phyloP scores from a whole-genome alignment of 768 basidiomycete genomes.

The Russula brevipes region DNA sequence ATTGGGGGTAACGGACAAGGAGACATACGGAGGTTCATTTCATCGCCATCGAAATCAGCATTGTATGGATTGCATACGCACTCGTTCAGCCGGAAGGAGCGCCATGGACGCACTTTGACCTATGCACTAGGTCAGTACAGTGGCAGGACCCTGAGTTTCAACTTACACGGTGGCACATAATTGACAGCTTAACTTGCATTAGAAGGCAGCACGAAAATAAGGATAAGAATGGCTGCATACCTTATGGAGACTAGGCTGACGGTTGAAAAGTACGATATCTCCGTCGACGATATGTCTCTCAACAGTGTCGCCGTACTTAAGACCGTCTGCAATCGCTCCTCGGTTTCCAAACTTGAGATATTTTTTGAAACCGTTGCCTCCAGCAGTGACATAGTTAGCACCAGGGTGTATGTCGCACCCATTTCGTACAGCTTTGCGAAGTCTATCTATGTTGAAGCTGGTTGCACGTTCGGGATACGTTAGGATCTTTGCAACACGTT shows the following conservation, averaged over 20 bases:
- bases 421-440: slow-evolving; percentile 77
- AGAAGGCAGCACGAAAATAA: slow-evolving; percentile 1
- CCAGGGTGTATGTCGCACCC: slow-evolving; percentile 91
- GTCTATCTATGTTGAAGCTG: slow-evolving; percentile 72
- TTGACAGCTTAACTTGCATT: slow-evolving; percentile 66
- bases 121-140: slow-evolving; percentile 28
- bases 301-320: slow-evolving; percentile 86
- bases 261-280: slow-evolving; percentile 96
- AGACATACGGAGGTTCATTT: slow-evolving; percentile 94
- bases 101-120: slow-evolving; percentile 94
- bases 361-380: slow-evolving; percentile 76
- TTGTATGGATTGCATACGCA: slow-evolving; percentile 99
- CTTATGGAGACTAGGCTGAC: slow-evolving; percentile 97
- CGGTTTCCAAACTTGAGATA: slow-evolving; percentile 85
- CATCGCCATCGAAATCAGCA: slow-evolving; percentile 99
- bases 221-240: slow-evolving; percentile 34
- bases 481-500: slow-evolving; percentile 88
- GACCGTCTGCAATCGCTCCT: slow-evolving; percentile 68
- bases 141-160: not conserved
- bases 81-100: slow-evolving; percentile 95
- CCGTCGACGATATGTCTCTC: slow-evolving; percentile 94
- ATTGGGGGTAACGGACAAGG: slow-evolving; percentile 6
- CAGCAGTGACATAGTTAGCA: slow-evolving; percentile 87
- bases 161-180: slow-evolving; percentile 93
- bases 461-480: slow-evolving; percentile 98